These are phyloP conservation scores for Xylaria sp. DNA, from an alignment of 495 filamentous ascomycete species.

Conservation along the genomic window DNA sequence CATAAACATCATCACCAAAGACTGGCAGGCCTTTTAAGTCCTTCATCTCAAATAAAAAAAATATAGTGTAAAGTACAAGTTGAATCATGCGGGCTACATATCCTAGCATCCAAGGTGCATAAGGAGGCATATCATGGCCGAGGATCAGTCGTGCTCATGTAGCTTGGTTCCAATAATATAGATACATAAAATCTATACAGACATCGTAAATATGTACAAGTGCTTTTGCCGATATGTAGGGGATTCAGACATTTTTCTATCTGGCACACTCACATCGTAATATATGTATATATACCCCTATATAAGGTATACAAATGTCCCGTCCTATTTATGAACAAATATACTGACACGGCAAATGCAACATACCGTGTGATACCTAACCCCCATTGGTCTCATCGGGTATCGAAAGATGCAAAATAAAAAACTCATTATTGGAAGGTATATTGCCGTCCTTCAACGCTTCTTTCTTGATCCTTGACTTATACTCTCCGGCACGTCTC, in stretches of 20 bases:
- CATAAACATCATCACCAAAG: neutral
- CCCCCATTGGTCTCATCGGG: slow-evolving; percentile 8
- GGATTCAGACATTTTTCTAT: slow-evolving; percentile 11
- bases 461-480: neutral
- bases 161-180: neutral
- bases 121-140: neutral
- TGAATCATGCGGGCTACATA: neutral
- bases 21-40: neutral
- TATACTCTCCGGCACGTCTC: neutral
- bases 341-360: neutral
- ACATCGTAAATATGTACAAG: slow-evolving; percentile 11
- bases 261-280: neutral
- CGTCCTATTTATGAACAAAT: slow-evolving; percentile 5
- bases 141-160: neutral
- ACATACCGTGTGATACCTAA: neutral
- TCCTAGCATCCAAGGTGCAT: neutral
- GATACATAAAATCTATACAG: neutral
- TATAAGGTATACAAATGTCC: neutral
- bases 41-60: too few species aligned
- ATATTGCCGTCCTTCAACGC: neutral
- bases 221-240: neutral
- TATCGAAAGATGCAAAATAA: slow-evolving; percentile 7
- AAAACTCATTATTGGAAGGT: neutral
- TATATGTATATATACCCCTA: neutral
- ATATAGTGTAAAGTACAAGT: too few species aligned